Evolutionary conservation across 2,329 filamentous ascomycete species (phyloP).

Genomic region (Ceratocystis destructans): DNA sequence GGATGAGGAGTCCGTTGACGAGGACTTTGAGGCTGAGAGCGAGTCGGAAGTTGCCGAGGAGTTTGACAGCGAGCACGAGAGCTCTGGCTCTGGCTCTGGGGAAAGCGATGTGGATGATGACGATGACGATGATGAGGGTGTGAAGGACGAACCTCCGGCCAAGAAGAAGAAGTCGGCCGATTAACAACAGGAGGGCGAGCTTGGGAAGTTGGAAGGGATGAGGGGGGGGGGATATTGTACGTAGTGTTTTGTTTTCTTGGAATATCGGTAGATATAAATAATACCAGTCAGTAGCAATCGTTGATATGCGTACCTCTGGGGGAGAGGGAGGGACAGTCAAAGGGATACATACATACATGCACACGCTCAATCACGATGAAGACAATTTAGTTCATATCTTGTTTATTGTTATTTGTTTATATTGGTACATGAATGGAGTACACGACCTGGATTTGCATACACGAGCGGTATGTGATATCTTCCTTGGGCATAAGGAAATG

Average conservation of each 20-base stretch:
- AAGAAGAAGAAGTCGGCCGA: conserved; percentile 37
- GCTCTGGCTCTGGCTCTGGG: conserved; percentile 53
- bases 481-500: conserved; percentile 16
- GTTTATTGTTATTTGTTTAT: neutral
- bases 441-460: neutral
- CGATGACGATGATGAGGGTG: conserved; percentile 32
- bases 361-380: neutral
- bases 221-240: conserved; percentile 4
- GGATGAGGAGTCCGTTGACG: conserved; percentile 87
- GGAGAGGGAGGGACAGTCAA: neutral
- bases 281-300: neutral
- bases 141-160: conserved; percentile 32
- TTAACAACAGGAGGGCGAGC: conserved; percentile 2
- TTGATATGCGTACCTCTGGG: neutral
- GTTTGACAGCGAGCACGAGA: conserved; percentile 83
- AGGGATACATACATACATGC: neutral
- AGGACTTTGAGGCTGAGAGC: conserved; percentile 85
- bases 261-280: neutral
- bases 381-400: neutral
- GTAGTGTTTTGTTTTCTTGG: conserved; percentile 1
- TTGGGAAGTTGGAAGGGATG: conserved; percentile 14
- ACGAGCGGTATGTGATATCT: neutral
- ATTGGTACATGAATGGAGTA: neutral
- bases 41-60: conserved; percentile 96
- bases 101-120: conserved; percentile 36